Evolutionary conservation across 768 basidiomycete genomes (phyloP), one percentile per base, ranked within the genome.

Genomic region (Goffeauzyma gilvescens): DNA sequence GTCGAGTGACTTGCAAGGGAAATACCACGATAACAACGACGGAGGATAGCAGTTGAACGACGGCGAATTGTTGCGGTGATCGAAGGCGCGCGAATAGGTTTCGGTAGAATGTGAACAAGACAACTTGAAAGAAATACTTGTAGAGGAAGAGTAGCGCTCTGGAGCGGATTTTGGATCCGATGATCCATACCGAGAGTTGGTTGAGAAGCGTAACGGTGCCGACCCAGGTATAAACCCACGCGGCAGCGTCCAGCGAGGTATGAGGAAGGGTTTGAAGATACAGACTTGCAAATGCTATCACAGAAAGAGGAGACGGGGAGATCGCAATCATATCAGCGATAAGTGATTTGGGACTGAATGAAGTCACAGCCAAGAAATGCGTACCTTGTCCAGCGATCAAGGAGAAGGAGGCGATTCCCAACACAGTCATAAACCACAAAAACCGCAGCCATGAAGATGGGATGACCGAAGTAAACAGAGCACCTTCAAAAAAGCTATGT

Each of bases 211-310:
- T 58, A 12, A 54, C 54, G 13, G 57, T 65, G 20, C 57, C 60
- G 17, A 67, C 58, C 65, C 66, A 66, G 5, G 60, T 63, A 42
- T 55, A 67, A 1, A 67, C 66, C 57, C 67, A 68, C 3, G 65
- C 62, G 32, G 64, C 55, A 0, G 67, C 67, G 38, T 69, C 67
- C 2, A 67, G 33, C 15, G 59, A 64, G 0, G 59, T 58, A 48
- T 68, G 67, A 12, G 67, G 67, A 1, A 68, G 50, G 1, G 67
- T 68, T 14, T 53, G 53, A 4, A 68, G 55, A 46, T 61, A 68
- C 23, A 67, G 49, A 35, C 60, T 60, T 2, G 66, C 62, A 43
- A 66, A 68, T 9, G 62, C 63, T 65, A 34, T 13, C 9, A 33
- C 22, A n/a, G n/a, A n/a, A n/a, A n/a, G n/a, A n/a, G n/a, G n/a